A percentile compares a stretch with the other conserved stretches of the same genome.
These are phyloP conservation scores for Gnaphalium uliginosum DNA, from an alignment of 129 eudicot genomes.

Conservation along the genomic window DNA sequence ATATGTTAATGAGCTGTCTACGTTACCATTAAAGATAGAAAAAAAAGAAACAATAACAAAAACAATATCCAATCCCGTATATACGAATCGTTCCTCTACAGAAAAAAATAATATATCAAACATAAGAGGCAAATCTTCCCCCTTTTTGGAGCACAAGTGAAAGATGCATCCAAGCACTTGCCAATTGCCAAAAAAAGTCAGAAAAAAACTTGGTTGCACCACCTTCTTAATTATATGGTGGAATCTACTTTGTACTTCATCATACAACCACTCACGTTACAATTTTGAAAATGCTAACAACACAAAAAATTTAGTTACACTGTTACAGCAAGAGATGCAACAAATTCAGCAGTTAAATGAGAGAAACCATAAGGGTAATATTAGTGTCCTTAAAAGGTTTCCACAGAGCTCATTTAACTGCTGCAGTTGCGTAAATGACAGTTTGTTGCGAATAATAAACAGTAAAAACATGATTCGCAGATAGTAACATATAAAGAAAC, in stretches of 20 bases:
- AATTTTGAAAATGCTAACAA: neutral
- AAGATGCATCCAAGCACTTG: neutral
- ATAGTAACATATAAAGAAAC: neutral
- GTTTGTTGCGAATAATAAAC: neutral
- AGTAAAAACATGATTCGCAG: neutral
- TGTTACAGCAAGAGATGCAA: neutral
- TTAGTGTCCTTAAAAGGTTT: neutral
- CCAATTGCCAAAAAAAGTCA: neutral
- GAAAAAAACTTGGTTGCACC: neutral
- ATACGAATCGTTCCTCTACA: no score
- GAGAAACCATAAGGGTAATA: neutral
- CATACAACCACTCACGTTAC: neutral
- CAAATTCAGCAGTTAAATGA: neutral
- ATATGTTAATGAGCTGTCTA: no score
- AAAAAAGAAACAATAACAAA: no score
- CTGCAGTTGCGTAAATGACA: neutral
- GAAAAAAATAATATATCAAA: no score
- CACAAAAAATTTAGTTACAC: no score
- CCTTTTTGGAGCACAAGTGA: neutral
- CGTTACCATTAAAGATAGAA: no score
- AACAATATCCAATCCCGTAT: no score
- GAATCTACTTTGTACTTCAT: neutral
- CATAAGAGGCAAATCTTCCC: neutral
- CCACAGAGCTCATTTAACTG: neutral
- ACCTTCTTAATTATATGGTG: neutral